phyloP scores from a whole-genome alignment of 306 rosid genomes.

The Canavalia ensiformis region DNA sequence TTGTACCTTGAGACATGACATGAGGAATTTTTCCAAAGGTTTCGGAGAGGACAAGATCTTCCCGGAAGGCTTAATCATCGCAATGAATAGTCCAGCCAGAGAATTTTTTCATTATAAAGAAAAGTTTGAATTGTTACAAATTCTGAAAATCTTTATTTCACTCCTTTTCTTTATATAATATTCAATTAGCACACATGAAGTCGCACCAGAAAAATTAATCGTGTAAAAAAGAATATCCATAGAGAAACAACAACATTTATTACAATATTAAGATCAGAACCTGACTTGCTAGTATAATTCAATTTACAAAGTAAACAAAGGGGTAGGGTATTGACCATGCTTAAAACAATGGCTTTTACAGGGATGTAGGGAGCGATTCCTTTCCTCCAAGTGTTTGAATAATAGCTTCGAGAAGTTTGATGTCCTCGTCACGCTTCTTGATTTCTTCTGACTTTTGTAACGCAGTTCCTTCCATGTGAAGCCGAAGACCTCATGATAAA shows the following conservation, averaged over 20 bases:
- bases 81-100: too few species aligned
- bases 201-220: conserved; percentile 15
- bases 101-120: too few species aligned
- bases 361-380: conserved; percentile 49
- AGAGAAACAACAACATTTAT: conserved; percentile 8
- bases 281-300: conserved; percentile 27
- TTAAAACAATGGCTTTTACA: conserved; percentile 28
- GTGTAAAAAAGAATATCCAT: conserved; percentile 7
- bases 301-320: conserved; percentile 45
- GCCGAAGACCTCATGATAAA: conserved; percentile 75
- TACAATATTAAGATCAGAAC: not conserved
- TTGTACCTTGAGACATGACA: not conserved
- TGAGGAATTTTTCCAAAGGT: conserved; percentile 28
- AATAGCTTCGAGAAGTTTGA: conserved; percentile 86
- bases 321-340: conserved; percentile 4
- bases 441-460: conserved; percentile 80
- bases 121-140: too few species aligned
- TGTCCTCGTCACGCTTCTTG: conserved; percentile 81
- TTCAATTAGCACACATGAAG: not conserved
- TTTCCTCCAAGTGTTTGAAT: conserved; percentile 89
- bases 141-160: too few species aligned
- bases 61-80: too few species aligned
- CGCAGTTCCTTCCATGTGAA: conserved; percentile 99
- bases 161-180: not conserved
- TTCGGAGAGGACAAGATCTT: too few species aligned